Percentiles rank a stretch among this genome's conserved stretches.
Conservation (phyloP, 768 basidiomycete species). For the Mrakia hoshinonis region DNA sequence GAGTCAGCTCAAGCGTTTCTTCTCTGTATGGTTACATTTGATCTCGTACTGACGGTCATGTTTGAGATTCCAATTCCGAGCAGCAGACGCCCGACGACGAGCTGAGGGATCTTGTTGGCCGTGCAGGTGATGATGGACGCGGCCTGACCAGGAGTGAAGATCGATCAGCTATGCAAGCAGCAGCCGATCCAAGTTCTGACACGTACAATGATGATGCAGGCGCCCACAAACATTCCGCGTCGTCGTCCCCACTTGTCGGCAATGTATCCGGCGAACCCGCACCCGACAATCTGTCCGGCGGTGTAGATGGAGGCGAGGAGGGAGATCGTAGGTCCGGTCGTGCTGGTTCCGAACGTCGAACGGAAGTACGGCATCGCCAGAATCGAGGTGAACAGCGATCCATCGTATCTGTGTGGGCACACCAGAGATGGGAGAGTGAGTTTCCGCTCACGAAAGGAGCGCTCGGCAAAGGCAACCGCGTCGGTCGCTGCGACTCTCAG, state of each 20-base stretch:
- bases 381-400: conserved; percentile 8
- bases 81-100: conserved; percentile 49
- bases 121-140: conserved; percentile 41
- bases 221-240: conserved; percentile 17
- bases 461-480: too few relatives aligned
- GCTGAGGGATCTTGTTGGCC: conserved; percentile 46
- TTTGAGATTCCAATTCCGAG: conserved; percentile 39
- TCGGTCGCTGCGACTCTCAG: too few relatives aligned
- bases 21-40: too few relatives aligned
- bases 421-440: too few relatives aligned
- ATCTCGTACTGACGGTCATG: too few relatives aligned
- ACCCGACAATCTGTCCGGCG: conserved; percentile 33
- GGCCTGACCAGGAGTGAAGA: too few relatives aligned
- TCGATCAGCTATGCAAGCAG: too few relatives aligned
- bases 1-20: too few relatives aligned
- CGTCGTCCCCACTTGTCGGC: conserved; percentile 4
- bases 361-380: conserved; percentile 10
- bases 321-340: conserved; percentile 7
- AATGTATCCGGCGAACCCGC: conserved; percentile 5
- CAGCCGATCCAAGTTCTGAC: too few relatives aligned
- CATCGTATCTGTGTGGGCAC: too few relatives aligned
- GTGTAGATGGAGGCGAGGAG: conserved; percentile 27
- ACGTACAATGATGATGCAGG: neutral
- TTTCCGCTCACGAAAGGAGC: too few relatives aligned
- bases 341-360: neutral